phyloP scores from a whole-genome alignment of 805 yeast genomes.

The Ogataea siamensis region DNA sequence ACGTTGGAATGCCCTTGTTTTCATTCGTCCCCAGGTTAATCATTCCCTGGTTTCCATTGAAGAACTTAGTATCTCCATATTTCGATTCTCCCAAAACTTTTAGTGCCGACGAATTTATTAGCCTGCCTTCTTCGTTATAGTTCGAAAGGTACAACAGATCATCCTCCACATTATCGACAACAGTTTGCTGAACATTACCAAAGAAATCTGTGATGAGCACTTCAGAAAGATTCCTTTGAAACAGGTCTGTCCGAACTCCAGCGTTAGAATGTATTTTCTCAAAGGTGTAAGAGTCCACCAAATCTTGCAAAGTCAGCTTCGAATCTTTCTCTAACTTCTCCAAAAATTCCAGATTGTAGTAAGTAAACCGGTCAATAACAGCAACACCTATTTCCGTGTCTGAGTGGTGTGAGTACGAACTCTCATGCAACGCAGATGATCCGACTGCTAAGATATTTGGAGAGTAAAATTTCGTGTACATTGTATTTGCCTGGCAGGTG shows the following conservation, averaged over 20 bases:
- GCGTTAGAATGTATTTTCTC: constrained; percentile 88
- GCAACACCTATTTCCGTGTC: constrained; percentile 97
- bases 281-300: constrained; percentile 80
- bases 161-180: constrained; percentile 52
- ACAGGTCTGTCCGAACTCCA: constrained; percentile 86
- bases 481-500: constrained; percentile 98
- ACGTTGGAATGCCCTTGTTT: neutral
- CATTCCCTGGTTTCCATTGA: constrained; percentile 9
- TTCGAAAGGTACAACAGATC: constrained; percentile 41
- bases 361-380: constrained; percentile 94
- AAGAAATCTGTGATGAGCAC: constrained; percentile 90
- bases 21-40: constrained; percentile 8
- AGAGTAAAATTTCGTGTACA: constrained; percentile 89
- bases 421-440: constrained; percentile 80
- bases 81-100: neutral
- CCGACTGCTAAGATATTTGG: constrained; percentile 94
- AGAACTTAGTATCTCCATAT: neutral
- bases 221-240: constrained; percentile 58
- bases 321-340: constrained; percentile 78
- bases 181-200: constrained; percentile 83
- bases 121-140: constrained; percentile 31
- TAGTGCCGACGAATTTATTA: neutral
- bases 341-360: constrained; percentile 82
- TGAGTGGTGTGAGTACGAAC: constrained; percentile 93
- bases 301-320: constrained; percentile 69